These are phyloP conservation scores for Rhytidiadelphus loreus DNA, from an alignment of 225 moss, liverwort and hornwort species.

Conservation along the genomic window DNA sequence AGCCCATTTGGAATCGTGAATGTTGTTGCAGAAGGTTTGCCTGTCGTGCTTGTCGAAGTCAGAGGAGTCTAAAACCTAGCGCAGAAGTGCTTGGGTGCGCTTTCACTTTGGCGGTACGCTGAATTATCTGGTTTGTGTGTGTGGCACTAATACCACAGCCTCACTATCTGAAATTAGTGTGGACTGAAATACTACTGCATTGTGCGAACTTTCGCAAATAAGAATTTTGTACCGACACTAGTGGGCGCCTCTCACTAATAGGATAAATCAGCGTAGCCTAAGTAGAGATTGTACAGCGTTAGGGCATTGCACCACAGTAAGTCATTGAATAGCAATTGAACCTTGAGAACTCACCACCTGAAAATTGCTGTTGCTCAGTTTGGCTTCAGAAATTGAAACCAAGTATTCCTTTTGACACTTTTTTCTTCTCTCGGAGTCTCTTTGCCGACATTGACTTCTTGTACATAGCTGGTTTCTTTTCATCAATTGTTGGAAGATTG, in stretches of 20 bases:
- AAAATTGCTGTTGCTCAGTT: not conserved
- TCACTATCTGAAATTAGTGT: not conserved
- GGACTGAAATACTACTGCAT: not conserved
- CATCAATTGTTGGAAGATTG: not conserved
- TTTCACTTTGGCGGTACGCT: not conserved
- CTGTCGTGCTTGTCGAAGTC: not conserved
- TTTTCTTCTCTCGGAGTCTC: not conserved
- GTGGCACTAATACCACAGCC: not conserved
- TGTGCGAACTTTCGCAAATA: not conserved
- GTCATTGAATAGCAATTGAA: not conserved
- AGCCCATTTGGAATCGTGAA: not conserved
- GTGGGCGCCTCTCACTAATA: not conserved
- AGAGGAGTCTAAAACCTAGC: not conserved
- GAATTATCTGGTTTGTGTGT: too few species aligned
- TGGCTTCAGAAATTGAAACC: not conserved
- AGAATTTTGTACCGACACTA: not conserved
- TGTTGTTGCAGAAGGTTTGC: not conserved
- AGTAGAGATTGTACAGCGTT: not conserved
- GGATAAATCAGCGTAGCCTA: too few species aligned
- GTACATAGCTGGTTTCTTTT: not conserved
- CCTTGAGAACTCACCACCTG: not conserved
- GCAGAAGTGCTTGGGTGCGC: not conserved
- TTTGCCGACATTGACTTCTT: not conserved
- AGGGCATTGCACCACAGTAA: not conserved
- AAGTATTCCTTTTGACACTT: too few species aligned